A percentile compares a stretch with the other conserved stretches of the same genome.
Evolutionary conservation across 192 early-diverging fungal genomes (phyloP).

Genomic region (Phycomyces nitens): DNA sequence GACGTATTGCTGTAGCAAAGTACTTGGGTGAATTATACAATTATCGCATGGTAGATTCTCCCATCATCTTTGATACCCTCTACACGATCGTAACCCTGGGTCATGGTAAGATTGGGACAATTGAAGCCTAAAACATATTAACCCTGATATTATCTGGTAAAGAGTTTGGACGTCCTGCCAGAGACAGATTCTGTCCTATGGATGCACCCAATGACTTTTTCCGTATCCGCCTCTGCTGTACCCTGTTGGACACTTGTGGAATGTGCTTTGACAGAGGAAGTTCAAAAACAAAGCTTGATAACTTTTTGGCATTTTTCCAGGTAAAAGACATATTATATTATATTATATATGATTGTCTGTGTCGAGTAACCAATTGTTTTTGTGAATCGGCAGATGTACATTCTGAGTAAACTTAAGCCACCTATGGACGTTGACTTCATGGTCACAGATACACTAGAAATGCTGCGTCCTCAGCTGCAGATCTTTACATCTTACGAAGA

Average conservation of each 20-base stretch:
- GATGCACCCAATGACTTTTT: slow-evolving; percentile 91
- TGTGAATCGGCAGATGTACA: slow-evolving; percentile 64
- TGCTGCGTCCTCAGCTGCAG: slow-evolving; percentile 58
- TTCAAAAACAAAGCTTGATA: slow-evolving; percentile 62
- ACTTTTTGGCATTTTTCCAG: slow-evolving; percentile 81
- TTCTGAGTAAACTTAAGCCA: slow-evolving; percentile 73
- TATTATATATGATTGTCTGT: too few relatives aligned
- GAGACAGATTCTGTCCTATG: slow-evolving; percentile 56
- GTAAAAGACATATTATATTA: slow-evolving; percentile 30
- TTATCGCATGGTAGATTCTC: slow-evolving; percentile 79
- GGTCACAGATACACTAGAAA: slow-evolving; percentile 75
- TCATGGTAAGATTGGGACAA: slow-evolving; percentile 66
- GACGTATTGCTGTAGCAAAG: slow-evolving; percentile 72
- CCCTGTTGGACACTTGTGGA: slow-evolving; percentile 85
- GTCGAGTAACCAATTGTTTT: too few relatives aligned
- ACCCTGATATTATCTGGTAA: background rate
- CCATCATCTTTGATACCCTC: slow-evolving; percentile 79
- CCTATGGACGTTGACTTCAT: slow-evolving; percentile 90
- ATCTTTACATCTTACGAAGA: slow-evolving; percentile 75
- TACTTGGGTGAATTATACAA: slow-evolving; percentile 93
- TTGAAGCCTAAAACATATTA: too few relatives aligned
- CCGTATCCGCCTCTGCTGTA: slow-evolving; percentile 83
- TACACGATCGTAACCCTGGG: slow-evolving; percentile 82
- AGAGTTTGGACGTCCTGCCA: slow-evolving; percentile 51
- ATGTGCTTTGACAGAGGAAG: slow-evolving; percentile 71